Evolutionary conservation across 2,329 filamentous ascomycete genomes (phyloP), one percentile per base, ranked within the genome.

Genomic region (Helotiales sp.): DNA sequence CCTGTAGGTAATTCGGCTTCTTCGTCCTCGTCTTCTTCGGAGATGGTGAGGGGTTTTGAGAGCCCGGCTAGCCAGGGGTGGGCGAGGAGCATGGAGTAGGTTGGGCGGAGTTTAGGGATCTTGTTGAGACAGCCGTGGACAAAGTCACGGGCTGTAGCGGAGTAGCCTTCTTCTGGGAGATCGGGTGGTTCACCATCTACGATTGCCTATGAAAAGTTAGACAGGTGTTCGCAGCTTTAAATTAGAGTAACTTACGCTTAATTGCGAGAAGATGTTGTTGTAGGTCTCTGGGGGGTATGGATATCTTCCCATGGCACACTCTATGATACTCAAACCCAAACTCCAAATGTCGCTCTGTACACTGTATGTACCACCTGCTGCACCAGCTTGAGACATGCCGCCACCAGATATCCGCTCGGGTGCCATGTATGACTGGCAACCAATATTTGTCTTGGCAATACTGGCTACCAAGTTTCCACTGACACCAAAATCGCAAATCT

Each of bases 281-380:
- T 96, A 98, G 1, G 96, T 96, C 79, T 99, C 96, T 0, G 96
- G 95, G 4, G 96, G 95, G 75, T 99, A 99, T 1, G 96, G 96
- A 79, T 99, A 99, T 74, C 90, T 87, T 54, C 96, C 96, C 84
- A 96, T 89, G 26, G 95, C 95, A 78, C 95, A 98, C 80, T 99
- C 96, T 74, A 99, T 97, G 71, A 99, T 91, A 30, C 93, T 96
- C 77, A 99, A 80, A 17, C 96, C 96, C 73, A 99, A 81, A 79
- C 93, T 97, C 96, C 96, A 99, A 67, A 99, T 95, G 77, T 99
- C 96, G 77, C 93, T 97, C 80, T 98, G 96, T 45, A 99, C 96
- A 78, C 93, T 97, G 80, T 99, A 99, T 2, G 95, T 97, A 65
- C 95, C 95, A 67, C 90, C 91, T 66, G 89, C 87, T 20, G 89